A percentile compares a stretch with the other conserved stretches of the same genome.
phyloP scores from a whole-genome alignment of 768 basidiomycete species.

The Boletus rufocinnamomeus region DNA sequence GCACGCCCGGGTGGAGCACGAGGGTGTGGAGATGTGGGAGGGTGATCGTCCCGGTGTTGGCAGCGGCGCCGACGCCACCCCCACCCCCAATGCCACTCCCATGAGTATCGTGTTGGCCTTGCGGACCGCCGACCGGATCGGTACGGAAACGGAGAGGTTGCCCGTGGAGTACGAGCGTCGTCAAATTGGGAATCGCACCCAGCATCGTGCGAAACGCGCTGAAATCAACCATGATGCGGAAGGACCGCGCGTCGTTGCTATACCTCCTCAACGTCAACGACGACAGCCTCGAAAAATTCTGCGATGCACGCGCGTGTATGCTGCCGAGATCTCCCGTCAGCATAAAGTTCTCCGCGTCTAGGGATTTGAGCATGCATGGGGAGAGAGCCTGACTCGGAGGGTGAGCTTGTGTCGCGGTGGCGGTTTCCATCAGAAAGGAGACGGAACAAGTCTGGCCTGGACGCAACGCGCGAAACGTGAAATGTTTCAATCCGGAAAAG shows the following conservation, averaged over 20 bases:
- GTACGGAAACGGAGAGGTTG: conserved; percentile 32
- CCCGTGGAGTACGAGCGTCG: conserved; percentile 30
- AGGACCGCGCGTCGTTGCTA: conserved; percentile 28
- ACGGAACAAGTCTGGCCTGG: conserved; percentile 33
- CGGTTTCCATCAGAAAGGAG: conserved; percentile 26
- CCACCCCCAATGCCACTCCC: conserved; percentile 4
- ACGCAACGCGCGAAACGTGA: conserved; percentile 32
- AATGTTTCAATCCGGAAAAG: conserved; percentile 29
- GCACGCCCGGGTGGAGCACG: conserved; percentile 31
- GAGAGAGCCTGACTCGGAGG: neutral
- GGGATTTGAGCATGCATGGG: conserved; percentile 25
- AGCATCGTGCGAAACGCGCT: conserved; percentile 30
- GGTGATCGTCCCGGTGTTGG: conserved; percentile 10
- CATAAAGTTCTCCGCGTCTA: conserved; percentile 33
- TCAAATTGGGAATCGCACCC: conserved; percentile 24
- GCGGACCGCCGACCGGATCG: conserved; percentile 9
- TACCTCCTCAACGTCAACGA: conserved; percentile 33
- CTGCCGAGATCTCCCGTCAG: conserved; percentile 22
- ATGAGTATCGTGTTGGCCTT: conserved; percentile 2
- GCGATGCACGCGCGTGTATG: conserved; percentile 16
- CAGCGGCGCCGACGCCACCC: neutral
- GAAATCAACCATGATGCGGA: conserved; percentile 33
- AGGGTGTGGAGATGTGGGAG: conserved; percentile 33
- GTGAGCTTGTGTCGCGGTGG: conserved; percentile 7
- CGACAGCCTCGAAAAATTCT: conserved; percentile 25